Conservation (phyloP, 2,329 filamentous ascomycete species). For the Periconia sp. region DNA sequence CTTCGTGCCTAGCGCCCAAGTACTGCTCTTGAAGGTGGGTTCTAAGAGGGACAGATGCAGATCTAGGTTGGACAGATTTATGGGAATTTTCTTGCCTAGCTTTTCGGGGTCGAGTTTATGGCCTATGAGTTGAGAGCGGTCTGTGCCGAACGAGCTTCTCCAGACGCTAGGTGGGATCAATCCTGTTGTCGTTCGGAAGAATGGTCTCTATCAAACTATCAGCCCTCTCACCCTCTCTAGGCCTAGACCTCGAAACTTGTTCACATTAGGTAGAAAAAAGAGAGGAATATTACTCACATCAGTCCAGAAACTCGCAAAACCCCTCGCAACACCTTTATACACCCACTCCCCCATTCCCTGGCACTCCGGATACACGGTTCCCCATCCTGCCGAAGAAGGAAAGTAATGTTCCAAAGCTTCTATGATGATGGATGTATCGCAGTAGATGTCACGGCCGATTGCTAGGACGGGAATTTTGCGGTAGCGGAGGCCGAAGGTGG, state of each 20-base stretch:
- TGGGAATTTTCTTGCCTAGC: constrained; percentile 46
- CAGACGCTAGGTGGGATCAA: constrained; percentile 50
- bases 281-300: constrained; percentile 28
- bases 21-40: constrained; percentile 32
- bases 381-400: constrained; percentile 32
- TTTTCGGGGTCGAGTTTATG: constrained; percentile 47
- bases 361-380: constrained; percentile 42
- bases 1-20: constrained; percentile 44
- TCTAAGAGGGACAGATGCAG: constrained; percentile 47
- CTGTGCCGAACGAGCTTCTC: constrained; percentile 46
- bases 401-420: constrained; percentile 42
- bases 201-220: constrained; percentile 27
- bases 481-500: constrained; percentile 46
- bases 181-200: constrained; percentile 49
- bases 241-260: background rate
- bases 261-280: background rate
- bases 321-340: constrained; percentile 46
- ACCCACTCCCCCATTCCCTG: constrained; percentile 31
- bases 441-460: constrained; percentile 42
- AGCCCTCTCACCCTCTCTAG: background rate
- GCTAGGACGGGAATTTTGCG: constrained; percentile 45
- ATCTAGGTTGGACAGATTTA: constrained; percentile 46
- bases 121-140: constrained; percentile 48
- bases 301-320: constrained; percentile 50
- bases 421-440: constrained; percentile 42